phyloP scores from a whole-genome alignment of 2,329 filamentous ascomycete genomes.

The Calonectria hongkongensis region DNA sequence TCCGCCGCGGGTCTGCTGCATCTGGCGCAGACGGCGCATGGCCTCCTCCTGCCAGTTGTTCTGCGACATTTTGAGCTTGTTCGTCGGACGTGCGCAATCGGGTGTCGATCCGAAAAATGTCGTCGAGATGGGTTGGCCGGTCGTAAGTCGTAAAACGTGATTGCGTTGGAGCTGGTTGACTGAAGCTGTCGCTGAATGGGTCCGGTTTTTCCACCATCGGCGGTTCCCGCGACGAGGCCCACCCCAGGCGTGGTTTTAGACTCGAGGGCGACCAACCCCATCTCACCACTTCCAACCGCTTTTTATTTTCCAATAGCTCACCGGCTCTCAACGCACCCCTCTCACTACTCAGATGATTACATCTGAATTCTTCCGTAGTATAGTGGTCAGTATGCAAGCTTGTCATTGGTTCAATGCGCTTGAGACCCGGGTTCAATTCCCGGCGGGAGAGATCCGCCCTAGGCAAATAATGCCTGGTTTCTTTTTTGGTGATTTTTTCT shows the following conservation, averaged over 20 bases:
- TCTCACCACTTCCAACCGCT: slow-evolving; percentile 3
- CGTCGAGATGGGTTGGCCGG: slow-evolving; percentile 28
- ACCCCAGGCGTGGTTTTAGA: slow-evolving; percentile 37
- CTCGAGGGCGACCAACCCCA: slow-evolving; percentile 18
- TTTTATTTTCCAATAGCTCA: neutral
- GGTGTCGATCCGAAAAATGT: slow-evolving; percentile 42
- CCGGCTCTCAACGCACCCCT: neutral
- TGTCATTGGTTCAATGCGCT: slow-evolving; percentile 21
- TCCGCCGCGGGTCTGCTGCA: slow-evolving; percentile 66
- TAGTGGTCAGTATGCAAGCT: slow-evolving; percentile 39
- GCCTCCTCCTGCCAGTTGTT: slow-evolving; percentile 70
- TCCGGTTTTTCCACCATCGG: slow-evolving; percentile 50
- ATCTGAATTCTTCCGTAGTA: slow-evolving; percentile 32
- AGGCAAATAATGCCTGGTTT: slow-evolving; percentile 5
- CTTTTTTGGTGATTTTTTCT: neutral
- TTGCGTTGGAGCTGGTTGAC: slow-evolving; percentile 53
- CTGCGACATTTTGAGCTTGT: slow-evolving; percentile 56
- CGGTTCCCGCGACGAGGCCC: slow-evolving; percentile 45
- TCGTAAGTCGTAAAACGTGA: slow-evolving; percentile 47
- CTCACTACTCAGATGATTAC: slow-evolving; percentile 21
- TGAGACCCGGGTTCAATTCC: slow-evolving; percentile 38
- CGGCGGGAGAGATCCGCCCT: slow-evolving; percentile 36
- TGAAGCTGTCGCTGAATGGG: slow-evolving; percentile 54
- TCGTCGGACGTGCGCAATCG: slow-evolving; percentile 25
- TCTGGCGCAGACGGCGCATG: slow-evolving; percentile 70